phyloP scores from a whole-genome alignment of 108 stramenopile species.

The Stephanodiscus triporus region DNA sequence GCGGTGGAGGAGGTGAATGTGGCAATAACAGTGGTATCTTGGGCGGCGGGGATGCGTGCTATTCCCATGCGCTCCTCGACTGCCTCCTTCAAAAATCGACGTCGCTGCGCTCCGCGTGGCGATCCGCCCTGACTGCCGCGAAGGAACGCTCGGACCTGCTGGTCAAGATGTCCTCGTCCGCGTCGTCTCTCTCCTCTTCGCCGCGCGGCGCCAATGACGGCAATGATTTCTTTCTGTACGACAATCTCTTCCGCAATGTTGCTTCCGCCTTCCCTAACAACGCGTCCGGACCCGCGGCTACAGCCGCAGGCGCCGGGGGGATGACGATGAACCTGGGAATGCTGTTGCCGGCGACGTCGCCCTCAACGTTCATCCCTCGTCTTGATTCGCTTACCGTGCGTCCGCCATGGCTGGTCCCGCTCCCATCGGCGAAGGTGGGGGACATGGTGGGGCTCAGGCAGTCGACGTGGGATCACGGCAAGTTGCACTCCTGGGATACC shows the following conservation, averaged over 20 bases:
- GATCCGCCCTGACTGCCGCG: slow-evolving; percentile 58
- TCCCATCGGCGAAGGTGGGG: slow-evolving; percentile 40
- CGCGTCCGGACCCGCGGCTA: slow-evolving; percentile 52
- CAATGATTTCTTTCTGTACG: neutral
- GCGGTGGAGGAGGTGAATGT: neutral
- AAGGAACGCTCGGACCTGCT: slow-evolving; percentile 58
- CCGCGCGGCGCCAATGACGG: neutral
- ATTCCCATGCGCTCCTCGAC: slow-evolving; percentile 77
- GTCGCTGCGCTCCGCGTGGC: slow-evolving; percentile 55
- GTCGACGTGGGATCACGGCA: slow-evolving; percentile 29
- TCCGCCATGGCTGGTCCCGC: slow-evolving; percentile 78
- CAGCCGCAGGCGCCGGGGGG: slow-evolving; percentile 52
- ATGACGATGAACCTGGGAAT: slow-evolving; percentile 15
- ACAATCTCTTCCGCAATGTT: slow-evolving; percentile 35
- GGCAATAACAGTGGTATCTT: neutral
- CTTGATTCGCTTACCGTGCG: slow-evolving; percentile 68
- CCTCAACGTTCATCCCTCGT: slow-evolving; percentile 43
- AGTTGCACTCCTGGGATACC: slow-evolving; percentile 63
- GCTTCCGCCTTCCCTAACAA: slow-evolving; percentile 37
- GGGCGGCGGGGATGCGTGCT: slow-evolving; percentile 50
- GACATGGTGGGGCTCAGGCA: slow-evolving; percentile 33
- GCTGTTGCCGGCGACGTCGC: slow-evolving; percentile 28
- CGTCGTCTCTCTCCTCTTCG: neutral
- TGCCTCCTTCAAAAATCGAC: slow-evolving; percentile 69
- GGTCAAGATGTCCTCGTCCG: neutral